A percentile compares a stretch with the other conserved stretches of the same genome.
These are phyloP conservation scores for Cichorium intybus DNA, from an alignment of 140 eudicot species.

Conservation along the genomic window DNA sequence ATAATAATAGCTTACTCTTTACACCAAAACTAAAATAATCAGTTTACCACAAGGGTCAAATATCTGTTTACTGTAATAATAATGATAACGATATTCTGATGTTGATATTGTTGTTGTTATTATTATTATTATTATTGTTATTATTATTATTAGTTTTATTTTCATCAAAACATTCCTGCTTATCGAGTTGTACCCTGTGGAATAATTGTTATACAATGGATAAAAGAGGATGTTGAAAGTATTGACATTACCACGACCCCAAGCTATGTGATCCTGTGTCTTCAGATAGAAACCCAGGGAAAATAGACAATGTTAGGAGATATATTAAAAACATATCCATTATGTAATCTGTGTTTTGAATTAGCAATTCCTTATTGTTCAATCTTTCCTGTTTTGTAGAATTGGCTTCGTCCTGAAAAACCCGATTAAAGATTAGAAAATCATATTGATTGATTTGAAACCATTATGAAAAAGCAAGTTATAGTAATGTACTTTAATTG, in stretches of 20 bases:
- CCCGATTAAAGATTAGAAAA: background rate
- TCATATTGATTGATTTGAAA: background rate
- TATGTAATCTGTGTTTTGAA: slow-evolving; percentile 52
- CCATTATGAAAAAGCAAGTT: background rate
- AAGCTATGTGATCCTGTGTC: slow-evolving; percentile 55
- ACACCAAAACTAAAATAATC: too few relatives aligned
- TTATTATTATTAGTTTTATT: too few relatives aligned
- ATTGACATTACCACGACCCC: slow-evolving; percentile 56
- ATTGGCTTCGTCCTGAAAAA: slow-evolving; percentile 33
- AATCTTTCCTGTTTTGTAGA: slow-evolving; percentile 32
- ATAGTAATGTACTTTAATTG: background rate
- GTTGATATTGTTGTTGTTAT: too few relatives aligned
- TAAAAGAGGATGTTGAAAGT: background rate
- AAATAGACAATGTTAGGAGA: slow-evolving; percentile 58
- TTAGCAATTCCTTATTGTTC: slow-evolving; percentile 43
- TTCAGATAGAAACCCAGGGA: slow-evolving; percentile 64
- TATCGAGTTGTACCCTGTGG: background rate
- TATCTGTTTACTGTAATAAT: too few relatives aligned
- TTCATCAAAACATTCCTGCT: too few relatives aligned
- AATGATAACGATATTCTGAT: too few relatives aligned
- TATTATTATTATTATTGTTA: too few relatives aligned
- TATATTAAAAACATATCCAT: slow-evolving; percentile 52
- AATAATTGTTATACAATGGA: background rate
- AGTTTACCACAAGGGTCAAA: background rate
- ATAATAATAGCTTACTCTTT: too few relatives aligned